These are phyloP conservation scores for Hyphopichia burtonii DNA, from an alignment of 1,139 yeast genomes.

Conservation along the genomic window DNA sequence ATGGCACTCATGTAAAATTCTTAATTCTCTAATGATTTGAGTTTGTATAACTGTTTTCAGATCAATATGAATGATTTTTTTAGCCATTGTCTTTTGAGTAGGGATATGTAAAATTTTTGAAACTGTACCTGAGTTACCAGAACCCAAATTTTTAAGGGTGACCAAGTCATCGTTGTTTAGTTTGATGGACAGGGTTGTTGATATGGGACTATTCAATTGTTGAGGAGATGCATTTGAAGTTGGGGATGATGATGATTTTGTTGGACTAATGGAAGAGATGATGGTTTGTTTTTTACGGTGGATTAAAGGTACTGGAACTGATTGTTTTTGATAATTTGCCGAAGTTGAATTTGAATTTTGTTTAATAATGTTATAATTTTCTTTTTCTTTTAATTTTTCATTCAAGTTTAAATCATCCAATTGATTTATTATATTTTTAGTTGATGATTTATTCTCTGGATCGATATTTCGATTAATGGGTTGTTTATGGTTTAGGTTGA, in stretches of 20 bases:
- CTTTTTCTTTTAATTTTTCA: conserved; percentile 4
- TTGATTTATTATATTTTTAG: conserved; percentile 27
- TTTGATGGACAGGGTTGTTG: conserved; percentile 38
- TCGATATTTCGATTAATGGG: conserved; percentile 27
- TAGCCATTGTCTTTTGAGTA: conserved; percentile 85
- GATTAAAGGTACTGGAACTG: conserved; percentile 3
- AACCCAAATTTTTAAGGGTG: conserved; percentile 74
- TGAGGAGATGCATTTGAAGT: conserved; percentile 12
- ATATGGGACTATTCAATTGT: conserved; percentile 33
- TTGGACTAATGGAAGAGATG: conserved; percentile 45
- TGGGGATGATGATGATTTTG: conserved; percentile 28
- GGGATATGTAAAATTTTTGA: conserved; percentile 87
- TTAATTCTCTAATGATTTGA: conserved; percentile 83
- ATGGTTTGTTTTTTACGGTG: conserved; percentile 41
- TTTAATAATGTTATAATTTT: conserved; percentile 7
- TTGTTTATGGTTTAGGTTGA: conserved; percentile 12
- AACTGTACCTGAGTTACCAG: conserved; percentile 94
- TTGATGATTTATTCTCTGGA: conserved; percentile 26
- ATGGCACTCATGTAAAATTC: conserved; percentile 87
- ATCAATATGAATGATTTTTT: conserved; percentile 84
- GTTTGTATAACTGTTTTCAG: conserved; percentile 78
- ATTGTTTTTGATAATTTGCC: background rate
- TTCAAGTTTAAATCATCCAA: conserved; percentile 28
- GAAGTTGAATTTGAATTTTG: background rate
- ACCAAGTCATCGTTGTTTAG: conserved; percentile 69